Evolutionary conservation across 805 yeast genomes (phyloP).

Genomic region (Sporopachydermia lactativora): DNA sequence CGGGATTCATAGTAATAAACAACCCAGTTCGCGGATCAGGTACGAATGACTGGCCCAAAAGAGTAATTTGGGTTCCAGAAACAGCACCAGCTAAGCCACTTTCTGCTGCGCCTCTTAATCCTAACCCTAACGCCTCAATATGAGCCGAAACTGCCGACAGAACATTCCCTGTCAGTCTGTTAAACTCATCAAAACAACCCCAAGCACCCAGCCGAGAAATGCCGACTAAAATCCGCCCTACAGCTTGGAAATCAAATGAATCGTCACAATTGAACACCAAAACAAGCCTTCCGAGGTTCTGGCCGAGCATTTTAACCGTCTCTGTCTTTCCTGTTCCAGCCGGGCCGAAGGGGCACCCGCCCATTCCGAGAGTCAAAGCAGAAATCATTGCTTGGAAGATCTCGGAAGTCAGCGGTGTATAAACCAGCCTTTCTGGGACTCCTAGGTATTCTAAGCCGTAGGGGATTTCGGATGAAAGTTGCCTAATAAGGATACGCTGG

Average conservation of each 20-base stretch:
- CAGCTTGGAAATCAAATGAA: constrained; percentile 64
- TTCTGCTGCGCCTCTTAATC: constrained; percentile 20
- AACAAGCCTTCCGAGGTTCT: constrained; percentile 65
- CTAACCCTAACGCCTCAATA: constrained; percentile 54
- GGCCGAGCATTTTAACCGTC: constrained; percentile 72
- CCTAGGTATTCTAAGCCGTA: constrained; percentile 86
- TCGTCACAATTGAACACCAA: constrained; percentile 89
- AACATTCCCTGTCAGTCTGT: constrained; percentile 55
- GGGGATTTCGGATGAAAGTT: constrained; percentile 13
- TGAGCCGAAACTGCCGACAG: constrained; percentile 79
- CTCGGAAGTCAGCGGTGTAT: constrained; percentile 55
- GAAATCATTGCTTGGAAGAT: constrained; percentile 59
- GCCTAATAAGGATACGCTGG: not conserved
- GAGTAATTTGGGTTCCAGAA: constrained; percentile 10
- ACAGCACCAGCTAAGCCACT: constrained; percentile 3
- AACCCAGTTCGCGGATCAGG: constrained; percentile 46
- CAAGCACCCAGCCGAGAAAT: constrained; percentile 76
- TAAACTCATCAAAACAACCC: constrained; percentile 96
- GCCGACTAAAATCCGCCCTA: constrained; percentile 67
- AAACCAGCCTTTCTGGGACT: constrained; percentile 53
- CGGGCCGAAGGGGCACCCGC: constrained; percentile 92
- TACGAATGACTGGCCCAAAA: constrained; percentile 12
- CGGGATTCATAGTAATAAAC: constrained; percentile 87
- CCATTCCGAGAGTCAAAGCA: constrained; percentile 57
- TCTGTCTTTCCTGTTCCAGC: constrained; percentile 98